phyloP scores from a whole-genome alignment of 1,284 basidiomycete species.

The Agroathelia rolfsii region DNA sequence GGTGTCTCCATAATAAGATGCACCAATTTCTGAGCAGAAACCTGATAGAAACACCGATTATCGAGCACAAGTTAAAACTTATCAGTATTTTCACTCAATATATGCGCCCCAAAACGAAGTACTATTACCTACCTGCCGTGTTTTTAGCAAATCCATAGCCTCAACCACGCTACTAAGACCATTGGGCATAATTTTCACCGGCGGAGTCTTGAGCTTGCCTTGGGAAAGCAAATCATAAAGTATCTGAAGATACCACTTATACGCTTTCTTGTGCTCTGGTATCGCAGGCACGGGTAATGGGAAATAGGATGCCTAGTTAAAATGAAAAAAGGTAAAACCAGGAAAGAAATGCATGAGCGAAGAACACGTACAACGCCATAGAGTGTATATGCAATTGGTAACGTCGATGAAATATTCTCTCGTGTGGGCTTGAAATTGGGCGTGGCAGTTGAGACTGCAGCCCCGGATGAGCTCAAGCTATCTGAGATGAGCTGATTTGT shows the following conservation, averaged over 20 bases:
- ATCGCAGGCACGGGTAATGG: too few relatives aligned
- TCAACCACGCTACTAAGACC: conserved; percentile 23
- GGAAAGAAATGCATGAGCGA: conserved; percentile 9
- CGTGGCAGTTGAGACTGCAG: conserved; percentile 18
- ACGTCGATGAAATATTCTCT: conserved; percentile 11
- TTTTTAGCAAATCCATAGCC: too few relatives aligned
- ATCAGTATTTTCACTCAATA: too few relatives aligned
- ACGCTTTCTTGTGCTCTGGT: conserved; percentile 16
- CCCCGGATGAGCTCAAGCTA: conserved; percentile 15
- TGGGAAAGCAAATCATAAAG: conserved; percentile 18
- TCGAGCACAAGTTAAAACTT: too few relatives aligned
- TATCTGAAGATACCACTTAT: conserved; percentile 16
- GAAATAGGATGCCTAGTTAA: too few relatives aligned
- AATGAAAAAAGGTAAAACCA: conserved; percentile 5
- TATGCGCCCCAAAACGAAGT: too few relatives aligned
- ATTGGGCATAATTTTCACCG: conserved; percentile 20
- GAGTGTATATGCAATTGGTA: conserved; percentile 16
- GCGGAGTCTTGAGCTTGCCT: conserved; percentile 17
- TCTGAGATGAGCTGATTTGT: conserved; percentile 17
- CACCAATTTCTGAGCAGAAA: too few relatives aligned
- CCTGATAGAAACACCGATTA: too few relatives aligned
- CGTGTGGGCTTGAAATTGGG: conserved; percentile 16
- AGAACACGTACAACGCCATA: conserved; percentile 17
- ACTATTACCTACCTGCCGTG: too few relatives aligned
- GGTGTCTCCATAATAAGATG: too few relatives aligned